phyloP scores from a whole-genome alignment of 805 yeast genomes.

The Kuraishia piskuri region DNA sequence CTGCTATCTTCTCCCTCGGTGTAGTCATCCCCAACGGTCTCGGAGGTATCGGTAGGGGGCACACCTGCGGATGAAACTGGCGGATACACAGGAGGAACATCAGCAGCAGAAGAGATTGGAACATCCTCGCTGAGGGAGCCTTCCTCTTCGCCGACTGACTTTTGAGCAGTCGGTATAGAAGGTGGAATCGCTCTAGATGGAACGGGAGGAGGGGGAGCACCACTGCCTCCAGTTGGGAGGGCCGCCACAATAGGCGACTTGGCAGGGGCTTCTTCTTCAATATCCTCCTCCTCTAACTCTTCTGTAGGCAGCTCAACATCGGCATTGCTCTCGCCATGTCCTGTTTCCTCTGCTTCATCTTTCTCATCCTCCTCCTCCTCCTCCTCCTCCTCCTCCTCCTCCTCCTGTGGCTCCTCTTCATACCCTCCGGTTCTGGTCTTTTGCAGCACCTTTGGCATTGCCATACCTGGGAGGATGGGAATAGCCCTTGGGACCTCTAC shows the following conservation, averaged over 20 bases:
- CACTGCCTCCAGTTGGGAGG: not conserved
- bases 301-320: not conserved
- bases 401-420: slow-evolving; percentile 3
- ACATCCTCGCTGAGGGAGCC: not conserved
- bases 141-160: not conserved
- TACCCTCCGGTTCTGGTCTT: not conserved
- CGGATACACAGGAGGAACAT: not conserved
- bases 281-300: not conserved
- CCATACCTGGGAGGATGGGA: slow-evolving; percentile 37
- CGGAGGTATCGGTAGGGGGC: slow-evolving; percentile 8
- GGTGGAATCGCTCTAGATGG: not conserved
- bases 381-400: slow-evolving; percentile 8
- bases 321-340: not conserved
- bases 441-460: not conserved
- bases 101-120: not conserved
- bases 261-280: not conserved
- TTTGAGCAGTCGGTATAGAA: not conserved
- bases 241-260: not conserved
- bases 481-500: slow-evolving; percentile 26
- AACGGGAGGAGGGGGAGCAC: not conserved
- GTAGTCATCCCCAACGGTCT: slow-evolving; percentile 2
- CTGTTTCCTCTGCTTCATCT: slow-evolving; percentile 1
- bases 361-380: slow-evolving; percentile 3
- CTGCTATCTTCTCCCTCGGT: not conserved
- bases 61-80: slow-evolving; percentile 4